These are phyloP conservation scores for Aspergillus caelatus DNA, from an alignment of 2,329 filamentous ascomycete species.

Conservation along the genomic window DNA sequence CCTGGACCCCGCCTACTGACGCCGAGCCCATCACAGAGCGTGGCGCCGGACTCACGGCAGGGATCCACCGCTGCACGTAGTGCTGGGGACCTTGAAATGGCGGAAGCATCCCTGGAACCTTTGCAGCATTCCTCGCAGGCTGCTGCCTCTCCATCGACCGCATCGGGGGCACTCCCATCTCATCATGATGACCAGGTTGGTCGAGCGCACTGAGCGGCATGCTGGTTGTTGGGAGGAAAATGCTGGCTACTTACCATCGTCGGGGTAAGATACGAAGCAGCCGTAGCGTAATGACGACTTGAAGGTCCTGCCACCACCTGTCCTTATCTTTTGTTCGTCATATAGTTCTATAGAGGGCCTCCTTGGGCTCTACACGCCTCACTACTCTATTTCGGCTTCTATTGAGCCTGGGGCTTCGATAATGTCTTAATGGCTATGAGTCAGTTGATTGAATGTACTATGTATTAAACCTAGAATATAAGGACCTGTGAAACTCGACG, in stretches of 20 bases:
- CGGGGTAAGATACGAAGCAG: background rate
- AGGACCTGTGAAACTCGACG: too few species aligned
- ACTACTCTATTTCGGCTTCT: background rate
- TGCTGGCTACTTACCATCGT: background rate
- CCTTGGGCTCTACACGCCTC: background rate
- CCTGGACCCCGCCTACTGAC: slow-evolving; percentile 26
- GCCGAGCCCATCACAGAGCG: slow-evolving; percentile 5
- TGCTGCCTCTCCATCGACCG: background rate
- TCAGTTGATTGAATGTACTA: background rate
- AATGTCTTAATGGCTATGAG: background rate
- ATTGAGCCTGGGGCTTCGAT: background rate
- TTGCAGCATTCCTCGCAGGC: background rate
- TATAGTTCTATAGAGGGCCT: background rate
- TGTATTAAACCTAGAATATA: too few species aligned
- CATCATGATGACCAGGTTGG: background rate
- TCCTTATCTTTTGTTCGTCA: background rate
- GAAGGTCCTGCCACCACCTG: background rate
- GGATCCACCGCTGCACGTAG: background rate
- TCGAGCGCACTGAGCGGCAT: background rate
- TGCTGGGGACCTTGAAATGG: background rate
- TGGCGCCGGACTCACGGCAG: slow-evolving; percentile 6
- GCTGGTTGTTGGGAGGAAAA: too few species aligned
- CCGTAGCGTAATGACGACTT: background rate
- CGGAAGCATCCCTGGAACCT: background rate
- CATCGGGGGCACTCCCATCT: background rate